Conservation (phyloP, 2,329 filamentous ascomycete species). For the Aspergillus glaucus region DNA sequence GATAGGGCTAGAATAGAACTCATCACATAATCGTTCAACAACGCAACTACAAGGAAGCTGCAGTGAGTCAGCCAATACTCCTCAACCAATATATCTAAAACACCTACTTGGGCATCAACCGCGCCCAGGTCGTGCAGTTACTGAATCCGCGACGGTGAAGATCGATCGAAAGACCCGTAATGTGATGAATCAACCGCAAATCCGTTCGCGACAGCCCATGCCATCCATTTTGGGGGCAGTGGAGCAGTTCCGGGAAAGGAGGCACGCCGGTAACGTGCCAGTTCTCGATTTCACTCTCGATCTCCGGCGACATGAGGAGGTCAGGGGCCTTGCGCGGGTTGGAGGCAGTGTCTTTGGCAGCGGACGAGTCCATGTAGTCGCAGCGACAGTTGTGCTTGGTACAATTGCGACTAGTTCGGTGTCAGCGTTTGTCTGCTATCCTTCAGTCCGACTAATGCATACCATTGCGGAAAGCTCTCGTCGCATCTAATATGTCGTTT, state of each 20-base stretch:
- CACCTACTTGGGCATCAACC: slow-evolving; percentile 83
- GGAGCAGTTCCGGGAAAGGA: slow-evolving; percentile 73
- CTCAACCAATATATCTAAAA: slow-evolving; percentile 6
- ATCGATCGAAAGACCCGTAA: slow-evolving; percentile 78
- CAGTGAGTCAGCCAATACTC: slow-evolving; percentile 15
- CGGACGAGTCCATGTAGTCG: slow-evolving; percentile 87
- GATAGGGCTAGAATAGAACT: slow-evolving; percentile 86
- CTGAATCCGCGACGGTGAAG: slow-evolving; percentile 70
- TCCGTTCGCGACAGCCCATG: slow-evolving; percentile 69
- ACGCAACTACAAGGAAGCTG: slow-evolving; percentile 75
- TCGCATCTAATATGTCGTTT: slow-evolving; percentile 95
- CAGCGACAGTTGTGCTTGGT: slow-evolving; percentile 98
- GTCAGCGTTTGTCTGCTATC: slow-evolving; percentile 8
- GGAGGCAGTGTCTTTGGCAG: slow-evolving; percentile 50
- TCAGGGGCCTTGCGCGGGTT: slow-evolving; percentile 50
- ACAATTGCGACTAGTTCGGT: slow-evolving; percentile 71
- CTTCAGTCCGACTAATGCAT: slow-evolving; percentile 24
- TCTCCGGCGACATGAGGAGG: slow-evolving; percentile 79
- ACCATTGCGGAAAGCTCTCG: slow-evolving; percentile 97
- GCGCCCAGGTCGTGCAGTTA: slow-evolving; percentile 85
- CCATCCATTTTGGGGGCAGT: slow-evolving; percentile 69
- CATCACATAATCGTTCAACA: slow-evolving; percentile 84
- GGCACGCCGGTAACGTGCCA: slow-evolving; percentile 83
- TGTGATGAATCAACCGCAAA: slow-evolving; percentile 81
- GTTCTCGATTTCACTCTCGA: slow-evolving; percentile 70